These are phyloP conservation scores for Pichia sporocuriosa DNA, from an alignment of 805 yeast genomes.

Conservation along the genomic window DNA sequence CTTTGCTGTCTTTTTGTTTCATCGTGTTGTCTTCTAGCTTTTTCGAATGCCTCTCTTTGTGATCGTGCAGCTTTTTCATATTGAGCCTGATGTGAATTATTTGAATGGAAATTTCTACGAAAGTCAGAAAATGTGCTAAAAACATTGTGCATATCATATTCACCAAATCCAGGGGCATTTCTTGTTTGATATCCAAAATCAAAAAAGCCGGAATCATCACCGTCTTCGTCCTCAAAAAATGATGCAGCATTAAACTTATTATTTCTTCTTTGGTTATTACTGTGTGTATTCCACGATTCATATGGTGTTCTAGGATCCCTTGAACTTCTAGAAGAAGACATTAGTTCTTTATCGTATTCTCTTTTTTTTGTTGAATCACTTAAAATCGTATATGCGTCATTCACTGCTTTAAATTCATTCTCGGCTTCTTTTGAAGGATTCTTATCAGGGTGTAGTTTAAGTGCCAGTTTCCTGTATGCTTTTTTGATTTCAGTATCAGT, in stretches of 20 bases:
- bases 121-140: not conserved
- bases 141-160: not conserved
- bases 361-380: constrained; percentile 53
- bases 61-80: not conserved
- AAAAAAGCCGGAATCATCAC: too few species aligned
- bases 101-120: too few species aligned
- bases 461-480: constrained; percentile 71
- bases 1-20: not conserved
- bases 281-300: too few species aligned
- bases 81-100: too few species aligned
- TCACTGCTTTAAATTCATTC: constrained; percentile 78
- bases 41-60: constrained; percentile 1
- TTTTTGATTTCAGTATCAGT: constrained; percentile 58
- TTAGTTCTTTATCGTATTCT: constrained; percentile 40
- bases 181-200: too few species aligned
- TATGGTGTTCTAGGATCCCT: too few species aligned
- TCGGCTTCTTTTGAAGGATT: constrained; percentile 59
- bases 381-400: constrained; percentile 81
- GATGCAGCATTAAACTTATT: too few species aligned
- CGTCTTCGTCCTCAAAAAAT: too few species aligned
- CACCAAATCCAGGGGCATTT: too few species aligned
- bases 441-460: constrained; percentile 76
- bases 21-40: constrained; percentile 2
- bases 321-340: too few species aligned
- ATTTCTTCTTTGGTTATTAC: too few species aligned